Conservation (phyloP, 805 yeast genomes). For the Cyberlindnera suaveolens region DNA sequence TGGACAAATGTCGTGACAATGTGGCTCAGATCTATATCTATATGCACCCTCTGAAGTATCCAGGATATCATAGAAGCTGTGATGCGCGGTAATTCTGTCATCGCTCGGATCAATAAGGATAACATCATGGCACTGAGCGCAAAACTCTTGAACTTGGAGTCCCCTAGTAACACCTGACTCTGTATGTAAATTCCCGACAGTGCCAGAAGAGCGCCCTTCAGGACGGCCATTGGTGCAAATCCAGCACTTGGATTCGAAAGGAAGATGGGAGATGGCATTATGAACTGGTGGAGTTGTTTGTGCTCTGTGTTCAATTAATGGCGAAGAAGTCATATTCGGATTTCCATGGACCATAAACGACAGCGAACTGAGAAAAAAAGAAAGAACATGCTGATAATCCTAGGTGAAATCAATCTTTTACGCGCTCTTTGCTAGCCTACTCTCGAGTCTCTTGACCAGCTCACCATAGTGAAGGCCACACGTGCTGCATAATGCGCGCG, state of each 20-base stretch:
- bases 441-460: constrained; percentile 8
- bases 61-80: not conserved
- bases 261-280: constrained; percentile 20
- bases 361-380: too few relatives aligned
- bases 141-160: constrained; percentile 8
- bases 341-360: too few relatives aligned
- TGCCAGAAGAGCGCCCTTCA: constrained; percentile 16
- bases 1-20: not conserved
- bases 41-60: not conserved
- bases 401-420: not conserved
- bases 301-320: not conserved
- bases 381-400: not conserved
- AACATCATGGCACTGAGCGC: constrained; percentile 4
- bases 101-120: constrained; percentile 6
- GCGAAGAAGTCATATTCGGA: too few relatives aligned
- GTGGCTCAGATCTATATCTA: not conserved
- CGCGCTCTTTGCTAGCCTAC: not conserved
- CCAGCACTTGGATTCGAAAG: constrained; percentile 13
- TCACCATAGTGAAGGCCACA: constrained; percentile 16
- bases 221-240: constrained; percentile 9
- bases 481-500: constrained; percentile 15
- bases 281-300: not conserved
- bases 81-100: constrained; percentile 2
- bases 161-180: constrained; percentile 11
- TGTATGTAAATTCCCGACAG: constrained; percentile 14